Percentiles rank a stretch among this genome's conserved stretches.
Evolutionary conservation across 805 yeast species (phyloP).

Genomic region (Candida easanensis): DNA sequence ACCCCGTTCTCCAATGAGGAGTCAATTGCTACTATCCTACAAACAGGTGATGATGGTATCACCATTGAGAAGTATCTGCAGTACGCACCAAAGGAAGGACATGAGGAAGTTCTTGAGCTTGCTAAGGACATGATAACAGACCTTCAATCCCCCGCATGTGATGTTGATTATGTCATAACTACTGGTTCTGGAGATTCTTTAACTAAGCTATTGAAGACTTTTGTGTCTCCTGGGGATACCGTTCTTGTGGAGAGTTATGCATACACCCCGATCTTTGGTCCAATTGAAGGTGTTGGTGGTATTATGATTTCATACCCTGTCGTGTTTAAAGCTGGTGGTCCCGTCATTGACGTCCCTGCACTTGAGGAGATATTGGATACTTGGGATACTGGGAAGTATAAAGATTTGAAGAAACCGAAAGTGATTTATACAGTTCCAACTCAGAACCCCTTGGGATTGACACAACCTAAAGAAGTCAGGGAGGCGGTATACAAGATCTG

Average conservation of each 20-base stretch:
- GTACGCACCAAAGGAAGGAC: conserved; percentile 43
- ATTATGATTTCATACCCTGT: conserved; percentile 47
- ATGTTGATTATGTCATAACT: conserved; percentile 34
- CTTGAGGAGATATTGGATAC: conserved; percentile 47
- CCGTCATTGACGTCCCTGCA: conserved; percentile 41
- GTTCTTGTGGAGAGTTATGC: conserved; percentile 65
- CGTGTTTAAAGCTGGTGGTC: conserved; percentile 20
- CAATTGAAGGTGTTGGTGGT: conserved; percentile 22
- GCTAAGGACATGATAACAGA: conserved; percentile 43
- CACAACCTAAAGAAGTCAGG: conserved; percentile 47
- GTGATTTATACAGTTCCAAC: conserved; percentile 64
- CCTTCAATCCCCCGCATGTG: conserved; percentile 37
- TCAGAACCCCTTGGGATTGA: conserved; percentile 64
- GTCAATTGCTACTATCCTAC: conserved; percentile 3
- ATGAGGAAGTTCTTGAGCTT: conserved; percentile 59
- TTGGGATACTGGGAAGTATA: conserved; percentile 40
- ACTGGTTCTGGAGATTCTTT: conserved; percentile 57
- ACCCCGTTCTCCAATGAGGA: conserved; percentile 3
- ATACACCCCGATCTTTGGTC: conserved; percentile 54
- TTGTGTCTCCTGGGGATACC: conserved; percentile 53
- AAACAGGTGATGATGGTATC: neutral
- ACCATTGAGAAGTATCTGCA: conserved; percentile 10
- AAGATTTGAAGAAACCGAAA: conserved; percentile 46
- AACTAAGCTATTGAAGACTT: conserved; percentile 44
- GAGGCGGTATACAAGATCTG: conserved; percentile 48